phyloP scores from a whole-genome alignment of 2,329 filamentous ascomycete species.

The Nothomitra cinnamomea region DNA sequence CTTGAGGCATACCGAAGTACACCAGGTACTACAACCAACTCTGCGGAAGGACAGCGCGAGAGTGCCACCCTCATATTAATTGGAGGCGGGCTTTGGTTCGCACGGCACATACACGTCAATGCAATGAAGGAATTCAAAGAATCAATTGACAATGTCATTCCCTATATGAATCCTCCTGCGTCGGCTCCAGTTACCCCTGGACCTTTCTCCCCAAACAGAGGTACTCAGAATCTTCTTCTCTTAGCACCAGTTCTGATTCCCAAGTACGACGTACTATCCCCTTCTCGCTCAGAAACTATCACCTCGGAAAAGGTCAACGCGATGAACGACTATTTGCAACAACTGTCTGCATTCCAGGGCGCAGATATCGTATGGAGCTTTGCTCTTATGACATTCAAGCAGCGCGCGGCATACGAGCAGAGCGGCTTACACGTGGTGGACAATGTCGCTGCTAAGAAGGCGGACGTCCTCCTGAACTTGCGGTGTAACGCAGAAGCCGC shows the following conservation, averaged over 20 bases:
- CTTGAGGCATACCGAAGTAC: constrained; percentile 22
- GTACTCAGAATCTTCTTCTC: constrained; percentile 20
- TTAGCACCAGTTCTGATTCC: constrained; percentile 32
- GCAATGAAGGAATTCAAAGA: constrained; percentile 29
- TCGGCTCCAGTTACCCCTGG: background rate
- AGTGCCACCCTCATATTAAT: constrained; percentile 31
- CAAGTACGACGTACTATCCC: constrained; percentile 26
- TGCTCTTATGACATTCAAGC: constrained; percentile 28
- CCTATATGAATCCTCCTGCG: constrained; percentile 15
- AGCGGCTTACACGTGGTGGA: constrained; percentile 33
- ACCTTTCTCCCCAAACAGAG: background rate
- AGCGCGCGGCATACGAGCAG: constrained; percentile 24
- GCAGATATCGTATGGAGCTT: constrained; percentile 33
- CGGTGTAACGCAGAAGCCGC: constrained; percentile 34
- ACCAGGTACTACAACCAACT: constrained; percentile 10
- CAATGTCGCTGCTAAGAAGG: constrained; percentile 28
- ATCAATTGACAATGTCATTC: constrained; percentile 29
- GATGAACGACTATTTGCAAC: constrained; percentile 35
- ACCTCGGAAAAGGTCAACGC: constrained; percentile 30
- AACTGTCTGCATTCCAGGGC: constrained; percentile 21
- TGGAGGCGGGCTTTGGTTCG: constrained; percentile 39
- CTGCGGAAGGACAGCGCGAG: constrained; percentile 7
- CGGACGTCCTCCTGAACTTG: constrained; percentile 36
- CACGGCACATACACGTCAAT: constrained; percentile 30
- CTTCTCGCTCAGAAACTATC: constrained; percentile 25